These are phyloP conservation scores for Apostasia shenzhenica DNA, from an alignment of 106 monocot genomes.

Conservation along the genomic window DNA sequence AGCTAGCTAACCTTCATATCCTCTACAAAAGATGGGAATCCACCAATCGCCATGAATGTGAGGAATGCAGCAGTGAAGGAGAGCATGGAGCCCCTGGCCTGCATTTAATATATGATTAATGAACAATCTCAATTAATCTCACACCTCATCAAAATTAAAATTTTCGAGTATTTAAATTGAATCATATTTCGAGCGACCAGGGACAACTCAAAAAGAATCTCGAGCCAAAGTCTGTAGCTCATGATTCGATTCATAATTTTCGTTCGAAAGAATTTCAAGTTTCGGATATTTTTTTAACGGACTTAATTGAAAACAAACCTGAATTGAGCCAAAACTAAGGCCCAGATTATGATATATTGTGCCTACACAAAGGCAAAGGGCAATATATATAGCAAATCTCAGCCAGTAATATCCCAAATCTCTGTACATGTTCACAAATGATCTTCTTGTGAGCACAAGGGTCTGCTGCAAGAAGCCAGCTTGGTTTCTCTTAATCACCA, in stretches of 20 bases:
- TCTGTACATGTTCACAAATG: slow-evolving; percentile 59
- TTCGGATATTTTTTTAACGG: too few relatives aligned
- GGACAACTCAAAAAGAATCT: too few relatives aligned
- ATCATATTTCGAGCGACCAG: too few relatives aligned
- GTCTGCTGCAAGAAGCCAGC: slow-evolving; percentile 40
- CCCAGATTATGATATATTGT: slow-evolving; percentile 35
- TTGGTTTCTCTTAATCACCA: slow-evolving; percentile 28
- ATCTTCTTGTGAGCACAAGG: slow-evolving; percentile 42
- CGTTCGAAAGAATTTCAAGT: too few relatives aligned
- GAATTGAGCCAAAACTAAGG: slow-evolving; percentile 32
- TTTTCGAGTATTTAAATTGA: too few relatives aligned
- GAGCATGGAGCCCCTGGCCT: slow-evolving; percentile 47
- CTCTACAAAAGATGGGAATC: slow-evolving; percentile 60
- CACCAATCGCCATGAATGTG: slow-evolving; percentile 65
- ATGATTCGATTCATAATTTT: too few relatives aligned
- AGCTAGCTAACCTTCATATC: slow-evolving; percentile 39
- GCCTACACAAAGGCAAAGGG: slow-evolving; percentile 35
- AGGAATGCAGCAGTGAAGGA: slow-evolving; percentile 42
- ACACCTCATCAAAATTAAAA: too few relatives aligned
- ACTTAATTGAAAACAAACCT: slow-evolving; percentile 7
- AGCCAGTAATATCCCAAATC: slow-evolving; percentile 66
- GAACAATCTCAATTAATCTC: too few relatives aligned
- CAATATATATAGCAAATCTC: slow-evolving; percentile 39
- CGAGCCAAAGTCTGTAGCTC: too few relatives aligned
- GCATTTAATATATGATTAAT: background rate